Base-by-base conservation (phyloP, 805 yeast species). In the Pichia eremophila region DNA sequence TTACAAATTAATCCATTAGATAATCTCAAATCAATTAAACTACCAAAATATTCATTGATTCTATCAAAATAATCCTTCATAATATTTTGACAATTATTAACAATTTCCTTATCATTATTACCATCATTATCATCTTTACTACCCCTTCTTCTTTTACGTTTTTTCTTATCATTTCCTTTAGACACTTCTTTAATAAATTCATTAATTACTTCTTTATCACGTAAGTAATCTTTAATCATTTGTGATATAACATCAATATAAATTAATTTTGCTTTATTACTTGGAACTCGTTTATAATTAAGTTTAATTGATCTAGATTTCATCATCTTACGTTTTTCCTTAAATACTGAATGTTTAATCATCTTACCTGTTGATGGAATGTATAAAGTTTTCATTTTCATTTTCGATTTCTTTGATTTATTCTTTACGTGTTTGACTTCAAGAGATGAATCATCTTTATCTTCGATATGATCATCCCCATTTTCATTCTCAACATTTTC, bases 21-120 rank as follows among this genome's bases (percentile, higher is more conserved):
- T 39, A 71, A 48, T 46, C 64, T 60, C 7, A 65, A 45, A 52
- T 71, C 75, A 32, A 70, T 56, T 27, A 68, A 51, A 12, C 57
- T 55, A 2, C 53, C 53, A 40, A 70, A 63, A 57, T 66, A 64
- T 3, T 46, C 45, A 14, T 55, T 54, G n/a, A 63, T 47, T n/a
- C 54, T 39, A 2, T 50, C 48, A 7, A 49, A 43, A 50, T 65
- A 68, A 9, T 46, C 55, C 45, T 44, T 40, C 50, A 51, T 28
- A 51, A 58, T 52, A 48, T 32, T n/a, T 18, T 39, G 38, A 15
- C 32, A 35, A 8, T n/a, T 42, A 3, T 11, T 15, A 8, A 25
- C 19, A 14, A 43, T 29, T 3, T 34, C 17, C 9, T 14, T 15
- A 32, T 32, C 15, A 3, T 14, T 7, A 34, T 34, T 3, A 12